Percentiles rank a stretch among this genome's conserved stretches.
Evolutionary conservation across 2,329 filamentous ascomycete species (phyloP).

Genomic region (Emmonsia crescens): DNA sequence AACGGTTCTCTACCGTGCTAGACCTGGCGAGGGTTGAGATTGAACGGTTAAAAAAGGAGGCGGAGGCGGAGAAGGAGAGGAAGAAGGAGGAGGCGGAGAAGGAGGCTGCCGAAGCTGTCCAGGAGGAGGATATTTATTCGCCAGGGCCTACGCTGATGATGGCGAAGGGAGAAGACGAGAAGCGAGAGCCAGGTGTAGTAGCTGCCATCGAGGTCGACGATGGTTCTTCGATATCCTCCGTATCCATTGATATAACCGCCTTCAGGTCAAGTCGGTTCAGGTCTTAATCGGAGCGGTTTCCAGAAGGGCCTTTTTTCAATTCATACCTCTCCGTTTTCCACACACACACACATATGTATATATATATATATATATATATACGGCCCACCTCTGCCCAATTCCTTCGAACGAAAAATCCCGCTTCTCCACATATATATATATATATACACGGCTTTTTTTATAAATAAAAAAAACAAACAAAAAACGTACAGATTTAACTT

Average conservation of each 20-base stretch:
- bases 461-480: no score
- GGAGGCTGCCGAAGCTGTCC: neutral
- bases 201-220: conserved; percentile 29
- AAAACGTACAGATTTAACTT: neutral
- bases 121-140: neutral
- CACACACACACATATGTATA: neutral
- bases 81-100: conserved; percentile 7
- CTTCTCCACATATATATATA: neutral
- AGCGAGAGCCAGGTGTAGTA: conserved; percentile 11
- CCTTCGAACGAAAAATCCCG: neutral
- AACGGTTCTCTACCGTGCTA: conserved; percentile 53
- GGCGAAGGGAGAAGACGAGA: neutral
- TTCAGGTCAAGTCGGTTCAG: conserved; percentile 23
- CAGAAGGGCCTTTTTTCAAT: neutral
- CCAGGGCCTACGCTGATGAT: conserved; percentile 1
- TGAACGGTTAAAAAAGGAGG: conserved; percentile 45
- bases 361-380: neutral
- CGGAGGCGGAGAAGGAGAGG: conserved; percentile 21
- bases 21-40: conserved; percentile 51
- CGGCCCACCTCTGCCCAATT: neutral
- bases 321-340: neutral
- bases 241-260: conserved; percentile 27
- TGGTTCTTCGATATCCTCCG: conserved; percentile 22
- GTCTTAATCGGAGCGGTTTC: conserved; percentile 3
- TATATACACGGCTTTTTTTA: neutral